These are phyloP conservation scores for Colletotrichum zoysiae DNA, from an alignment of 2,329 filamentous ascomycete genomes.

Conservation along the genomic window DNA sequence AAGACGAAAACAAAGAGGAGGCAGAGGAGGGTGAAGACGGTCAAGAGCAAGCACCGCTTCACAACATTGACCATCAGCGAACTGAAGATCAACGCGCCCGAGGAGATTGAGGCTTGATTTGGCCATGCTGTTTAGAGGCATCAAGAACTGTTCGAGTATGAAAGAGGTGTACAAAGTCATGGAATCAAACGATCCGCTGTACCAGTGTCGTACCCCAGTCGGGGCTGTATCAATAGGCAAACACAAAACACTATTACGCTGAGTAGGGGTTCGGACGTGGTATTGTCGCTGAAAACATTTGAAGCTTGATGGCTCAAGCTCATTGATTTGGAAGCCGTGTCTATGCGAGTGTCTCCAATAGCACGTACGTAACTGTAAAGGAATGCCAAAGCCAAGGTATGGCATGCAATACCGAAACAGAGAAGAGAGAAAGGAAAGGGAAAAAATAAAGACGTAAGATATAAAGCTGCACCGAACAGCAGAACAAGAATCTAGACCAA, in stretches of 20 bases:
- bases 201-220: slow-evolving; percentile 9
- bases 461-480: slow-evolving; percentile 21
- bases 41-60: slow-evolving; percentile 91
- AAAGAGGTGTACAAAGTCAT: slow-evolving; percentile 23
- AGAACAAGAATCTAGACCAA: slow-evolving; percentile 30
- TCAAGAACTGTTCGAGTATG: slow-evolving; percentile 30
- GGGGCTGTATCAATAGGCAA: slow-evolving; percentile 40
- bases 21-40: slow-evolving; percentile 78
- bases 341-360: slow-evolving; percentile 16
- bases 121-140: neutral
- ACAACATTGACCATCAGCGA: slow-evolving; percentile 90
- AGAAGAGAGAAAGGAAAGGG: slow-evolving; percentile 4
- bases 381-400: slow-evolving; percentile 26
- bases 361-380: slow-evolving; percentile 1
- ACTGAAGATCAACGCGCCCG: slow-evolving; percentile 70
- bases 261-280: neutral
- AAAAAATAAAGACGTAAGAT: neutral
- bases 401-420: slow-evolving; percentile 18
- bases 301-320: slow-evolving; percentile 1
- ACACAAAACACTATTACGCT: slow-evolving; percentile 24
- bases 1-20: slow-evolving; percentile 87
- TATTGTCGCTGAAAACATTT: slow-evolving; percentile 5
- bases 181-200: slow-evolving; percentile 15
- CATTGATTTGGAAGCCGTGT: slow-evolving; percentile 16
- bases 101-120: slow-evolving; percentile 52